Conservation (phyloP, 495 filamentous ascomycete genomes). For the Thermochaetoides thermophila region DNA sequence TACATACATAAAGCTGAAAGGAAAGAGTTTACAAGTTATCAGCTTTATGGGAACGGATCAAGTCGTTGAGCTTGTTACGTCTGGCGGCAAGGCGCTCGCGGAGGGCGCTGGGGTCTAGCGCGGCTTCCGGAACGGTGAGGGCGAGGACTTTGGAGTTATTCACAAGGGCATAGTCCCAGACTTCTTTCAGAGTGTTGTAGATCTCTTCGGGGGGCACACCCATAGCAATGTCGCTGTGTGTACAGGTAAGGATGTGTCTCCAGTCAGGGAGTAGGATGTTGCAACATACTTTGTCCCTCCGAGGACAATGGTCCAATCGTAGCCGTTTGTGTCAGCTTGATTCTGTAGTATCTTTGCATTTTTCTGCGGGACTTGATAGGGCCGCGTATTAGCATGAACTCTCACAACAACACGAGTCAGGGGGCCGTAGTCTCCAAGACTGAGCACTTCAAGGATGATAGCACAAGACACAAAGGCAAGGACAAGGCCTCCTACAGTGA, state of each 20-base stretch:
- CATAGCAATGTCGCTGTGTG: conserved; percentile 30
- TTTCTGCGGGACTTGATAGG: not conserved
- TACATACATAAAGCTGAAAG: no score
- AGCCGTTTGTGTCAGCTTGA: conserved; percentile 8
- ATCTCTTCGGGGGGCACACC: conserved; percentile 20
- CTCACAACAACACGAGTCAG: no score
- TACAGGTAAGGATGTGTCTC: no score
- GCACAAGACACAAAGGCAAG: no score
- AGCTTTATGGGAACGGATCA: conserved; percentile 32
- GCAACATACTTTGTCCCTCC: conserved; percentile 44
- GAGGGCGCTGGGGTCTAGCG: conserved; percentile 5
- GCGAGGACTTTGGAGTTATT: conserved; percentile 39
- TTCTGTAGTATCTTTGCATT: not conserved
- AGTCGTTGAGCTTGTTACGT: conserved; percentile 34
- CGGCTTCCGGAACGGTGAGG: conserved; percentile 43
- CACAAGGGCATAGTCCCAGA: conserved; percentile 33
- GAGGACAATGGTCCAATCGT: conserved; percentile 36
- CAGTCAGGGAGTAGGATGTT: not conserved
- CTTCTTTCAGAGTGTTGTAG: conserved; percentile 23
- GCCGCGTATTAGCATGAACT: not conserved
- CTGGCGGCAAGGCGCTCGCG: conserved; percentile 18
- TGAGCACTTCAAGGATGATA: no score
- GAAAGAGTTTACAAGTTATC: conserved; percentile 35
- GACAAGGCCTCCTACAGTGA: conserved; percentile 24
- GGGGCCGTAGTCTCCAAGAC: no score